phyloP scores from a whole-genome alignment of 306 rosid species.

The Fagus sylvatica region DNA sequence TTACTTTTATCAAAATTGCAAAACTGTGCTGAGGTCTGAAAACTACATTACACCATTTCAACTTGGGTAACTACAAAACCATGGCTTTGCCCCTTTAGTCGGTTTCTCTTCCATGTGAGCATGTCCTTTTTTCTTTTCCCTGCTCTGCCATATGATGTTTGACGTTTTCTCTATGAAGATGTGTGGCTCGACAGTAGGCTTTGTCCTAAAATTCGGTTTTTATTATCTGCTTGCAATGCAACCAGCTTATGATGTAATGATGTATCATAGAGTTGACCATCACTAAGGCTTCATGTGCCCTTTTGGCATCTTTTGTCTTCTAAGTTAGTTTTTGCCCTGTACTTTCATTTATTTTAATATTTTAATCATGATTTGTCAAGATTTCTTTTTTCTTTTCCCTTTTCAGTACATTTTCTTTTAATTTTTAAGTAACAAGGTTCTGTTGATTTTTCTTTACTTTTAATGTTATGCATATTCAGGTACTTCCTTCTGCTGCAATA shows the following conservation, averaged over 20 bases:
- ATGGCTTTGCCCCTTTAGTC: constrained; percentile 16
- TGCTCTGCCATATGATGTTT: background rate
- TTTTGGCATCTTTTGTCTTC: constrained; percentile 10
- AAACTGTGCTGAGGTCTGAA: constrained; percentile 4
- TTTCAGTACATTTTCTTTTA: constrained; percentile 15
- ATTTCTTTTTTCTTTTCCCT: background rate
- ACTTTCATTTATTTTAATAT: too few relatives aligned
- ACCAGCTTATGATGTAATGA: constrained; percentile 4
- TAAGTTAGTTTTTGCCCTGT: too few relatives aligned
- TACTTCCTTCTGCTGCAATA: constrained; percentile 93
- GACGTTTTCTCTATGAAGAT: background rate
- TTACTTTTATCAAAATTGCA: background rate
- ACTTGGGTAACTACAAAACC: background rate
- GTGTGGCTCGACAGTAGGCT: background rate
- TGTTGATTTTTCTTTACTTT: constrained; percentile 5
- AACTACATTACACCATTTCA: constrained; percentile 14
- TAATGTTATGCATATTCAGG: constrained; percentile 50
- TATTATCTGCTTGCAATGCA: background rate
- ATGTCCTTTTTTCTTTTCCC: too few relatives aligned
- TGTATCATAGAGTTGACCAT: background rate
- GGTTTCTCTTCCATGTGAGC: constrained; percentile 10
- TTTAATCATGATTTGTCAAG: background rate
- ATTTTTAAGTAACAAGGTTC: constrained; percentile 9
- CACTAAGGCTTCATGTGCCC: background rate
- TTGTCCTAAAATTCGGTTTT: constrained; percentile 5